These are phyloP conservation scores for Mollisiaceae sp. DNA, from an alignment of 2,329 filamentous ascomycete species.

Conservation along the genomic window DNA sequence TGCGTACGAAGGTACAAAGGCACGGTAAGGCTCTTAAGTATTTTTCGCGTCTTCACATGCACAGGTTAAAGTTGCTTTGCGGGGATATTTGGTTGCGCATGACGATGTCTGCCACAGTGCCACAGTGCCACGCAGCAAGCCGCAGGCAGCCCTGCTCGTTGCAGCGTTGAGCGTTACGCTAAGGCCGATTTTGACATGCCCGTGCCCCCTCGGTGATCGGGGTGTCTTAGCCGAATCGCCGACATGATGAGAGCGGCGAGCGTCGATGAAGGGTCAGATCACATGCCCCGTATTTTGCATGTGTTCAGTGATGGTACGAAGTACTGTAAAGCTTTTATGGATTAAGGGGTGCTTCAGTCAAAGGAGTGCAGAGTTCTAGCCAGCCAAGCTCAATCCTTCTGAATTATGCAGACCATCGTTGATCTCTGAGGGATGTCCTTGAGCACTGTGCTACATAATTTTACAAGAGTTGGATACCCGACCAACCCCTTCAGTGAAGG, in stretches of 20 bases:
- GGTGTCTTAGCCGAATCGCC: background rate
- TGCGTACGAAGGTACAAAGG: background rate
- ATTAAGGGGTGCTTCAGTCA: too few relatives aligned
- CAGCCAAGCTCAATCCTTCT: background rate
- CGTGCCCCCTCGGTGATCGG: background rate
- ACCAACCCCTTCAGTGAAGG: background rate
- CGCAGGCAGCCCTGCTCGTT: too few relatives aligned
- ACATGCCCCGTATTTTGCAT: constrained; percentile 1
- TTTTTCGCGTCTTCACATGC: background rate
- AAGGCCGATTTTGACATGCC: too few relatives aligned
- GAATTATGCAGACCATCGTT: background rate
- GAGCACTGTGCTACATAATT: background rate
- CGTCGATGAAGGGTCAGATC: background rate
- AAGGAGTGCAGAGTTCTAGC: background rate
- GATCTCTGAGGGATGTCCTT: background rate
- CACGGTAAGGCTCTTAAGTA: background rate
- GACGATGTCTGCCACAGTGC: background rate
- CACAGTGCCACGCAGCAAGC: too few relatives aligned
- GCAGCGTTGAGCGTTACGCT: too few relatives aligned
- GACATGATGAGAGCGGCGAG: background rate
- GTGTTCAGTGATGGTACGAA: too few relatives aligned
- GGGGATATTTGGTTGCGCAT: background rate
- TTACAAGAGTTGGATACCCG: background rate
- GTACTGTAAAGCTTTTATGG: too few relatives aligned
- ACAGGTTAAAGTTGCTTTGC: background rate